Evolutionary conservation across 1,284 basidiomycete genomes (phyloP), one percentile per base, ranked within the genome.

Genomic region (Ceratorhiza oryzae-sativae): DNA sequence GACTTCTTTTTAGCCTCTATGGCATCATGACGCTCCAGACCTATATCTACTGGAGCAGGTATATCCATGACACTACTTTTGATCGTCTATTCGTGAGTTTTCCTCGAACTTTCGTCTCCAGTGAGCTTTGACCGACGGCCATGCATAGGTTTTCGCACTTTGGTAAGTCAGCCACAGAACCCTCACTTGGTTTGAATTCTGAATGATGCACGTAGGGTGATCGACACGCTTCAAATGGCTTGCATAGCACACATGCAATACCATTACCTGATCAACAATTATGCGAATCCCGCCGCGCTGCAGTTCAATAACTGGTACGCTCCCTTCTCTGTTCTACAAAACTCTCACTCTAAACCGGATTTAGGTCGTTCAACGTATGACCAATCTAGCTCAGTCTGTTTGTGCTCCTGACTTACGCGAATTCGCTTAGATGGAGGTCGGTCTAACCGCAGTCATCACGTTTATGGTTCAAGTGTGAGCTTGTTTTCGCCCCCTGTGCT

Each of bases 291-390:
- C 12, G 74, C 71, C 34, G 77, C 77, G n/a, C 62, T 80, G 58
- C 76, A 76, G 49, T 46, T 70, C n/a, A 76, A 74, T 2, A 76
- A 77, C 23, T 80, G 79, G 79, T 79, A 13, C 58, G 36, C 18
- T 45, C 42, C 9, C n/a, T 20, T 23, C 15, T 4, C 42, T 34
- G 5, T 15, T 5, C 36, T 4, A 5, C 13, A 32, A 13, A 36
- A 51, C 48, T 51, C n/a, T 3, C 15, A 39, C n/a, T 30, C 25
- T 13, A 27, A 1, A 45, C 10, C 9, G 10, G 27, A 76, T 77
- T 39, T 77, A 48, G 79, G 79, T 70, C 65, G 59, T 78, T 76
- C 70, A 80, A 80, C 58, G 79, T 80, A 46, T 49, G 78, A 67
- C 8, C 5, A 74, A 32, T 27, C 41, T 13, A 15, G 12, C 20